A percentile compares a stretch with the other conserved stretches of the same genome.
Evolutionary conservation across 805 yeast species (phyloP).

Genomic region (Yamadazyma philogaea): DNA sequence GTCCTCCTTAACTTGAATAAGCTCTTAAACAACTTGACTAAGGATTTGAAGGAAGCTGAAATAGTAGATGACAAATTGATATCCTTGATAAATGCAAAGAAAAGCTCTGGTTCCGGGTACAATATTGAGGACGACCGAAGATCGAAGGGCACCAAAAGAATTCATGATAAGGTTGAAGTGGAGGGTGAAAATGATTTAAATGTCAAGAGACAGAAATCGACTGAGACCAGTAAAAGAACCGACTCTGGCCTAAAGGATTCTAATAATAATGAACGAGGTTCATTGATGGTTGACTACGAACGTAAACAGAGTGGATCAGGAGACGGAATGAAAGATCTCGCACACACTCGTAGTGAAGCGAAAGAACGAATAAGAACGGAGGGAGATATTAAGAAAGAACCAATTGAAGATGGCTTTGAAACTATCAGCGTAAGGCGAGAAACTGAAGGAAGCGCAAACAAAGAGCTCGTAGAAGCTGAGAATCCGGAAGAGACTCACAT

Average conservation of each 20-base stretch:
- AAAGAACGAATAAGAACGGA: background rate
- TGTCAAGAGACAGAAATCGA: background rate
- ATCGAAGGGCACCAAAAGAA: background rate
- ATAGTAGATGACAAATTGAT: slow-evolving; percentile 21
- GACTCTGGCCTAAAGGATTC: slow-evolving; percentile 15
- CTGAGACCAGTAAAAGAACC: slow-evolving; percentile 1
- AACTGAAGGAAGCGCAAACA: background rate
- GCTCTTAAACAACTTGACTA: slow-evolving; percentile 37
- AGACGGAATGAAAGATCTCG: background rate
- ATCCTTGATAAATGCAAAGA: slow-evolving; percentile 9
- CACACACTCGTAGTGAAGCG: background rate
- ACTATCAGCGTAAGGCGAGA: slow-evolving; percentile 2
- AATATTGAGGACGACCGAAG: slow-evolving; percentile 9
- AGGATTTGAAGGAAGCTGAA: slow-evolving; percentile 36
- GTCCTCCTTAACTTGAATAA: slow-evolving; percentile 44
- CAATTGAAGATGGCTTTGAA: slow-evolving; percentile 3
- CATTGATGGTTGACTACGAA: background rate
- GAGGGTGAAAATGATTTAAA: background rate
- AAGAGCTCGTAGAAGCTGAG: background rate
- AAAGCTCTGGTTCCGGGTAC: slow-evolving; percentile 15
- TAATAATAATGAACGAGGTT: slow-evolving; percentile 11
- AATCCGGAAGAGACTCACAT: slow-evolving; percentile 17
- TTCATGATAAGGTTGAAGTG: background rate
- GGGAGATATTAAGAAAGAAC: slow-evolving; percentile 2
- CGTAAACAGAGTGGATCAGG: background rate